A percentile compares a stretch with the other conserved stretches of the same genome.
phyloP scores from a whole-genome alignment of 23 red algal species.

The Gracilariopsis chorda region DNA sequence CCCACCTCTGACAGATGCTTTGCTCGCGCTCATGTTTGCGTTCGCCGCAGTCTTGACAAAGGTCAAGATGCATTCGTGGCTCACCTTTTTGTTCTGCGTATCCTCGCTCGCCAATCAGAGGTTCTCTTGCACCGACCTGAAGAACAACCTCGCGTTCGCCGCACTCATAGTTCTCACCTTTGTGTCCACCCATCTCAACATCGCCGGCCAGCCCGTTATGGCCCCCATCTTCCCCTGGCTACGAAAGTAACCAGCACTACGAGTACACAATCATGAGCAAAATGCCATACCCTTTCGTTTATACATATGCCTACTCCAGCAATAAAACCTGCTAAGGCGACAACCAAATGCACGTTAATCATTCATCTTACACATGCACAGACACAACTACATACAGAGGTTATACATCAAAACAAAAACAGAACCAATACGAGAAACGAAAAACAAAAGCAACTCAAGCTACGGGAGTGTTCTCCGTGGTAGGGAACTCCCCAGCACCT shows the following conservation, averaged over 20 bases:
- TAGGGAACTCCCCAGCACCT: not conserved
- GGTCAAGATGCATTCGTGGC: conserved; percentile 45
- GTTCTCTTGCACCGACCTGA: conserved; percentile 29
- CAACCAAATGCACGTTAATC: no score
- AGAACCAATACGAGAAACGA: not conserved
- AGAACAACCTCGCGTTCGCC: not conserved
- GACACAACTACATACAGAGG: no score
- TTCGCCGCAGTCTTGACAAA: conserved; percentile 13
- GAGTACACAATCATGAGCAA: no score
- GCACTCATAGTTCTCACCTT: conserved; percentile 50
- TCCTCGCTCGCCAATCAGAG: conserved; percentile 54
- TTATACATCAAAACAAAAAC: no score
- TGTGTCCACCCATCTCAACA: conserved; percentile 19
- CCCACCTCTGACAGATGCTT: conserved; percentile 10
- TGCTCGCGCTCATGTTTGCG: conserved; percentile 33
- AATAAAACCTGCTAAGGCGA: no score
- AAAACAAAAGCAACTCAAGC: not conserved
- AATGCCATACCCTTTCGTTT: no score
- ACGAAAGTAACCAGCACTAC: not conserved
- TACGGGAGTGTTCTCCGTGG: conserved; percentile 42
- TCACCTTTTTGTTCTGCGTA: conserved; percentile 20
- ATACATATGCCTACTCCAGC: no score
- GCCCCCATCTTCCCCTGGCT: conserved; percentile 42
- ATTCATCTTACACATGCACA: no score
- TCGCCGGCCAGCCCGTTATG: conserved; percentile 24